A percentile compares a stretch with the other conserved stretches of the same genome.
These are phyloP conservation scores for Glycine soja DNA, from an alignment of 306 rosid species.

Conservation along the genomic window DNA sequence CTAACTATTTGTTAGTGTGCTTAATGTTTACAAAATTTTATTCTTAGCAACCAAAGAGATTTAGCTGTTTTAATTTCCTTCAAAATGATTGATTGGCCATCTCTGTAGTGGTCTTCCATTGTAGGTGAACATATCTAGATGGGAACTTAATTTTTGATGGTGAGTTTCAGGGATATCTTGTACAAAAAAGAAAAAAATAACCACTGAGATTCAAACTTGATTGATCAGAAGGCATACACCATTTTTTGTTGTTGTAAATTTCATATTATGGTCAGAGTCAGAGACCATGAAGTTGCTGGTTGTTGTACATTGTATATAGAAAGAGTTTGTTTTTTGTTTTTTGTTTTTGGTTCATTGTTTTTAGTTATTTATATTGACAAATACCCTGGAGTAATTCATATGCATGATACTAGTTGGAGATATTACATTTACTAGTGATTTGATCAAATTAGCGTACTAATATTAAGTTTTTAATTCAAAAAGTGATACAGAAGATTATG, in stretches of 20 bases:
- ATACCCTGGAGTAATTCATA: neutral
- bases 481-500: neutral
- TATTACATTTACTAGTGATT: neutral
- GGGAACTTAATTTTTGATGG: constrained; percentile 34
- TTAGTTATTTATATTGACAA: neutral
- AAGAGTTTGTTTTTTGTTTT: neutral
- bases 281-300: constrained; percentile 17
- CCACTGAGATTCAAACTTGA: constrained; percentile 35
- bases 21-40: neutral
- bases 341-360: neutral
- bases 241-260: constrained; percentile 27
- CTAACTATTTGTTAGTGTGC: constrained; percentile 40
- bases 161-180: constrained; percentile 42
- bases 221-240: constrained; percentile 33
- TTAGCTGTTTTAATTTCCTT: constrained; percentile 17
- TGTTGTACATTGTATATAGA: constrained; percentile 31
- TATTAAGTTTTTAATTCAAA: too few relatives aligned
- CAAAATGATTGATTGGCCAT: constrained; percentile 38
- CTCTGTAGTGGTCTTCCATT: constrained; percentile 40
- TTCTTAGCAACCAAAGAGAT: constrained; percentile 34
- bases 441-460: too few relatives aligned
- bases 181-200: constrained; percentile 2
- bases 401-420: neutral
- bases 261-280: constrained; percentile 29
- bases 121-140: constrained; percentile 32